These are phyloP conservation scores for Hypoxylon fuscum DNA, from an alignment of 495 filamentous ascomycete genomes.

Conservation along the genomic window DNA sequence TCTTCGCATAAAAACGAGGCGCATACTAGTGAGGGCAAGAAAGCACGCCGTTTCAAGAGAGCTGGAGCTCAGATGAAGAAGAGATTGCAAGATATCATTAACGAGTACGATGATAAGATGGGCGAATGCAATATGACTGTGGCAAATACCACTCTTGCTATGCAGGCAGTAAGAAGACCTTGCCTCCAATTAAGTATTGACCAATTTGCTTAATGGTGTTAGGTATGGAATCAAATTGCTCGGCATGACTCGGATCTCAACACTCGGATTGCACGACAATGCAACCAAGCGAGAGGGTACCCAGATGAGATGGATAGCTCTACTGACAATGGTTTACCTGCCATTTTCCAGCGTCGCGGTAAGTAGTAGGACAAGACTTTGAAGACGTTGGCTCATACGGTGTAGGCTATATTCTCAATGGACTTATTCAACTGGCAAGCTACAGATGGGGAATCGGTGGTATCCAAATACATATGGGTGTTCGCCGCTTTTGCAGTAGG, in stretches of 20 bases:
- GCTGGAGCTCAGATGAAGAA: conserved; percentile 25
- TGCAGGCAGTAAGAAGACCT: conserved; percentile 36
- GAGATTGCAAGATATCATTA: conserved; percentile 30
- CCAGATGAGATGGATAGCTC: conserved; percentile 34
- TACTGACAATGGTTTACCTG: conserved; percentile 32
- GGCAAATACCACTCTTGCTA: conserved; percentile 31
- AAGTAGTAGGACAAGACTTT: conserved; percentile 1
- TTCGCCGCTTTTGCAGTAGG: conserved; percentile 19
- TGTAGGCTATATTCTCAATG: conserved; percentile 33
- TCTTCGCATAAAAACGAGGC: not conserved
- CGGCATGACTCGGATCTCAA: conserved; percentile 28
- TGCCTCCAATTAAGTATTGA: not conserved
- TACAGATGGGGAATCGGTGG: conserved; percentile 15
- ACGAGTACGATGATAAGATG: conserved; percentile 37
- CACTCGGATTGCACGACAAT: conserved; percentile 26
- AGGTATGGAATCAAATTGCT: conserved; percentile 38
- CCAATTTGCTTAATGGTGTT: not conserved
- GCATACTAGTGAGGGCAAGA: not conserved
- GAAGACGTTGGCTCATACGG: not conserved
- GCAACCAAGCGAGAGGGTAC: conserved; percentile 22
- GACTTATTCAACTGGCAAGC: conserved; percentile 26
- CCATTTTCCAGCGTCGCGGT: conserved; percentile 28
- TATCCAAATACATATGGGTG: conserved; percentile 29
- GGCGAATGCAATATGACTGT: conserved; percentile 36
- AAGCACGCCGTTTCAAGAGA: conserved; percentile 17